Evolutionary conservation across 768 basidiomycete genomes (phyloP), one percentile per base, ranked within the genome.

Genomic region (Kwoniella newhampshirensis): DNA sequence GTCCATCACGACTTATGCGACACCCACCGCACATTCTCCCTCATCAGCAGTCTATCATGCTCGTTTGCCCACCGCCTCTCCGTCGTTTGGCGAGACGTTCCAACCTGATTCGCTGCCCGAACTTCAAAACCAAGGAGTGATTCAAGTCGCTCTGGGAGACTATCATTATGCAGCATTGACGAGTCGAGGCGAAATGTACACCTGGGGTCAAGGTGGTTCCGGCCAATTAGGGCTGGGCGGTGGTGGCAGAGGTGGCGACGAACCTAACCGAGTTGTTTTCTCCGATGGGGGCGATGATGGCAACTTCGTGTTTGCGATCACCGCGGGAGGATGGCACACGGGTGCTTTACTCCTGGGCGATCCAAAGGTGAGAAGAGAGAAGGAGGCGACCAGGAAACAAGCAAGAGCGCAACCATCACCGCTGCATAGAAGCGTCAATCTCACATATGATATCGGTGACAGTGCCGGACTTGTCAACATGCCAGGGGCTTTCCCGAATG

Each of bases 81-180:
- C n/a, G 53, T 26, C 61, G 50, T 43, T 67, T 58, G 51, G 50
- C 40, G 17, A 78, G 77, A 12, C 74, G 76, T 20, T 79, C 77
- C 15, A 66, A 70, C 55, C 89, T 87, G n/a, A 80, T 78, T 30
- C 91, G 56, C 80, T 88, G 3, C 85, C 87, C 1, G 83, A 81
- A 30, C 78, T 98, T 26, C 91, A 96, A 67, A 82, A 87, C 64
- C 82, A 79, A 62, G 80, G 81, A 35, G 83, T 97, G 51, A 93
- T 97, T 58, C 89, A 89, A 48, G 85, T 94, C 53, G 86, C 87
- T 13, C 81, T 91, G 48, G 94, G 94, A 4, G 94, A 98, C 76
- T 96, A 93, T 75, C 94, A 98, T 78, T 85, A 81, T 70, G 88
- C 85, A 32, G 93, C 94, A 0, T 79, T 96, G 66, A 93, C 90